Base-by-base conservation (phyloP, 176 grass and related monocot genomes). In the Lolium multiflorum region DNA sequence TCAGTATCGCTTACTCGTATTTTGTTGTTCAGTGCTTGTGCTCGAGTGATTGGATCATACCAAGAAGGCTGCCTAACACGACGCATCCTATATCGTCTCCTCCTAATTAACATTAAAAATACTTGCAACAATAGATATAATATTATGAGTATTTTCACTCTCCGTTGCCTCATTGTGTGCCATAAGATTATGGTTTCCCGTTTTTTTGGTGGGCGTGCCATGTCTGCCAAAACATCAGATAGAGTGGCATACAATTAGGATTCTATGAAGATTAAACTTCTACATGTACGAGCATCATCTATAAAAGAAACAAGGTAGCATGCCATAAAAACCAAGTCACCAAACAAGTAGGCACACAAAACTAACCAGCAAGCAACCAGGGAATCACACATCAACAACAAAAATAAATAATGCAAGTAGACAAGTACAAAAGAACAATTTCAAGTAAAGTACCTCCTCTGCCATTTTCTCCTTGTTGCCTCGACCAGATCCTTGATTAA, bases 61-160 rank as follows among this genome's bases (percentile, higher is more conserved):
- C 75, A 78, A 57, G 52, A 78, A 78, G 75, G 52, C 5, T 78
- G 28, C 51, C 75, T n/a, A 78, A 41, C 28, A 20, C 18, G 18
- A 13, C 55, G 28, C 35, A 58, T 78, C 17, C 17, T 58, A 21
- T 5, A 13, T 58, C 7, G 51, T 11, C 18, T 12, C 31, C 75
- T 78, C 35, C 31, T 78, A 78, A 78, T 13, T 78, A 78, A 79
- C n/a, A 44, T 9, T 3, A 58, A 12, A 0, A 43, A 44, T 0
- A 78, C 22, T 15, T 43, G 11, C 37, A 39, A 2, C 20, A 79
- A 0, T 55, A 24, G 0, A 57, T 79, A 21, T 15, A 79, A 5
- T 5, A 8, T 60, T 43, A 61, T 43, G 5, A 61, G 5, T 16
- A 44, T 79, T 79, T 78, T 43, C 46, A 74, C 12, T 74, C 46